phyloP scores from a whole-genome alignment of 345 rosid genomes.

The Camelina sativa region DNA sequence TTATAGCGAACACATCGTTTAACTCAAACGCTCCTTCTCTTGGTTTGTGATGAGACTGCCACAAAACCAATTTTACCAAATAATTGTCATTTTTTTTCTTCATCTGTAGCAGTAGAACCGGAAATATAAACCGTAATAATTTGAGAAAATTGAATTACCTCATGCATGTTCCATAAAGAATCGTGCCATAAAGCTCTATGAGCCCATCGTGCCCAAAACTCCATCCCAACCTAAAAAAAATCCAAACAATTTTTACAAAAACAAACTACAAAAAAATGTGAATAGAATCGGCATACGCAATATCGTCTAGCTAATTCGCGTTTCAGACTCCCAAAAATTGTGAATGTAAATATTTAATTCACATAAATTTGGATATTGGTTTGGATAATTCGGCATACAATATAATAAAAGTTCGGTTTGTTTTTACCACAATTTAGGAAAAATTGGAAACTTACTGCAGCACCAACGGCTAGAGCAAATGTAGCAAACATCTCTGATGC shows the following conservation, averaged over 20 bases:
- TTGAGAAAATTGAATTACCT: slow-evolving; percentile 47
- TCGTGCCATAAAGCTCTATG: slow-evolving; percentile 93
- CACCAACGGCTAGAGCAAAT: slow-evolving; percentile 86
- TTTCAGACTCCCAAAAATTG: too few relatives aligned
- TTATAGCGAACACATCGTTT: slow-evolving; percentile 88
- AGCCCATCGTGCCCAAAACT: slow-evolving; percentile 98
- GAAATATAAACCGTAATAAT: too few relatives aligned
- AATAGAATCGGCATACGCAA: too few relatives aligned
- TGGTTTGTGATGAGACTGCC: slow-evolving; percentile 90
- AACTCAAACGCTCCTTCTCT: slow-evolving; percentile 92
- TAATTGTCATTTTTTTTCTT: background rate
- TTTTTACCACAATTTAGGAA: background rate
- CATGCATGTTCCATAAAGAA: slow-evolving; percentile 93
- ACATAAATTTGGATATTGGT: too few relatives aligned
- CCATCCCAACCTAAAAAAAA: slow-evolving; percentile 80
- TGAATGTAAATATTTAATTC: too few relatives aligned
- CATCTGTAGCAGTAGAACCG: background rate
- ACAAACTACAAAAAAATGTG: too few relatives aligned
- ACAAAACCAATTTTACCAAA: background rate
- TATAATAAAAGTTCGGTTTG: background rate
- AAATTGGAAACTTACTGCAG: slow-evolving; percentile 63
- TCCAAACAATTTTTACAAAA: background rate
- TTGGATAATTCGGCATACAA: background rate
- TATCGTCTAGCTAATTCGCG: too few relatives aligned
- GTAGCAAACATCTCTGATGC: slow-evolving; percentile 83